Conservation (phyloP, 129 eudicot genomes). For the Pseudognaphalium luteoalbum region DNA sequence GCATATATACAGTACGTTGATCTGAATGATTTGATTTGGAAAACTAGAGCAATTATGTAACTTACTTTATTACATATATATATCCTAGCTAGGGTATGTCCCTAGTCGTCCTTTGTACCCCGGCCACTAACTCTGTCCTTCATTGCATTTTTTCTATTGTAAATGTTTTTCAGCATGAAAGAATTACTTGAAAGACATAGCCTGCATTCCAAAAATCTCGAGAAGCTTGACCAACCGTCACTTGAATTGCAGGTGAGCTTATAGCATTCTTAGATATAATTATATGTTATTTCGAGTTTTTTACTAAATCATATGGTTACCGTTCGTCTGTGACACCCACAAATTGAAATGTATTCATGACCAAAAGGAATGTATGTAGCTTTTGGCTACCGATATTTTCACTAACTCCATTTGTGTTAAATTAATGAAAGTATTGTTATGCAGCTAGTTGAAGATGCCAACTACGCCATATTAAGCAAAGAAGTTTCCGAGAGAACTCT, state of each 20-base stretch:
- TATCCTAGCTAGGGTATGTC: slow-evolving; percentile 9
- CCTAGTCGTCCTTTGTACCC: slow-evolving; percentile 21
- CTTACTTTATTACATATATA: not conserved
- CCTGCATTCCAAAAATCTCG: slow-evolving; percentile 77
- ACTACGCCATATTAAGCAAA: slow-evolving; percentile 68
- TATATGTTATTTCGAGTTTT: not conserved
- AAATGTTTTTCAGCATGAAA: slow-evolving; percentile 57
- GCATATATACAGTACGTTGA: slow-evolving; percentile 16
- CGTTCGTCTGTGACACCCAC: not conserved
- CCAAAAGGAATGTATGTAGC: not conserved
- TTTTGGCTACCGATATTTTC: not conserved
- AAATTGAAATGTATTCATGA: not conserved
- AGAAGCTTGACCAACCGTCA: slow-evolving; percentile 79
- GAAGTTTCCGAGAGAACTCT: slow-evolving; percentile 80
- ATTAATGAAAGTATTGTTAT: slow-evolving; percentile 22
- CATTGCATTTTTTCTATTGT: not conserved
- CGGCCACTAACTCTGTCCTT: slow-evolving; percentile 7
- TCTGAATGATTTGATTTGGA: slow-evolving; percentile 20
- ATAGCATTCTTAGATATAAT: not conserved
- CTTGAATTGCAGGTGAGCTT: slow-evolving; percentile 75
- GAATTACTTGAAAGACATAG: slow-evolving; percentile 74
- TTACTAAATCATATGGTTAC: not conserved
- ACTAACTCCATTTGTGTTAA: not conserved
- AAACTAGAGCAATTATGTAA: slow-evolving; percentile 8
- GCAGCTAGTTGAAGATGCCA: slow-evolving; percentile 84